Evolutionary conservation across 805 yeast genomes (phyloP), one percentile per base, ranked within the genome.

Genomic region (Sugiyamaella boreocaroliniensis): DNA sequence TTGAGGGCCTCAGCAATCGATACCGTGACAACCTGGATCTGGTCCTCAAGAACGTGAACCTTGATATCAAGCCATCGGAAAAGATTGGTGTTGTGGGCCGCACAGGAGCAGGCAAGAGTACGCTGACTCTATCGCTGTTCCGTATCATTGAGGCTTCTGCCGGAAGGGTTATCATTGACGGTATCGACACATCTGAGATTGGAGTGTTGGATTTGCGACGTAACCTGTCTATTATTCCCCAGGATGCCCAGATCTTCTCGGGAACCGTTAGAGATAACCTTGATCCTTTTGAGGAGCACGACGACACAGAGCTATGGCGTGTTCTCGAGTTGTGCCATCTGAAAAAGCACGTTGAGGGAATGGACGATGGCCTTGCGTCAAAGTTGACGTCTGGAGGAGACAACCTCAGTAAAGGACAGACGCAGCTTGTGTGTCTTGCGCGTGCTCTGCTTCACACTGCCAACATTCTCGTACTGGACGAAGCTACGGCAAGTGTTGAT

Each of bases 41-140:
- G 15, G 90, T 86, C 1, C 73, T 89, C 64, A 80, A 79, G 54
- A 71, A 82, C 60, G 76, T 87, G 47, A 79, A 80, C 61, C 78
- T 86, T 54, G 66, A 61, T 19, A 84, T 89, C 6, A 77, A 73
- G 50, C 85, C 85, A 62, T 93, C 93, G 51, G 85, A 86, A 55
- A 73, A 89, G 57, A 79, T 81, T 55, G 89, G 97, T 71, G 76
- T 89, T 58, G 88, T 89, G 43, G 97, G 97, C 41, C 80, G 78
- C 59, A 96, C 90, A 51, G 97, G 97, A 29, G 71, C 85, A 15
- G 97, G 97, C 58, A 89, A 89, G 65, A 83, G 95, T 14, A 86
- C 95, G 1, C 72, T 90, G 43, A 74, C 88, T 54, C 87, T 85
- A 65, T 79, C 90, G 16, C 71, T 89, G 34, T 70, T 88, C 65